Percentiles rank a stretch among this genome's conserved stretches.
Evolutionary conservation across 345 rosid species (phyloP).

Genomic region (Leavenworthia alabamica): DNA sequence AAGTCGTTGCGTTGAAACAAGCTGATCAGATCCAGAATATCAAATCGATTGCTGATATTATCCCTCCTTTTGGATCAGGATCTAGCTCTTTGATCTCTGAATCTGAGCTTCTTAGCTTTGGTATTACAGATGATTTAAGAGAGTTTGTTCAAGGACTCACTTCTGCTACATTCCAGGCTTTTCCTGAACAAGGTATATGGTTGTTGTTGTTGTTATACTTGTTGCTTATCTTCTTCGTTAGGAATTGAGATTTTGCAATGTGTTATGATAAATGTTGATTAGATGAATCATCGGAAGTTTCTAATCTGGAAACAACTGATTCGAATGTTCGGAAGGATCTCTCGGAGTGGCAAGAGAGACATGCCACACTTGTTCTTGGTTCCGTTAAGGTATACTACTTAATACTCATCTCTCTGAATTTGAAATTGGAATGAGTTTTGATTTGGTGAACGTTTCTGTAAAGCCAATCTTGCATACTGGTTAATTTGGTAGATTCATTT

Average conservation of each 20-base stretch:
- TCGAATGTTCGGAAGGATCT: slow-evolving; percentile 90
- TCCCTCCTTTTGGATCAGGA: slow-evolving; percentile 50
- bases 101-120: slow-evolving; percentile 60
- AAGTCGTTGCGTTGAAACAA: slow-evolving; percentile 66
- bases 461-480: too few species aligned
- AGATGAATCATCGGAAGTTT: slow-evolving; percentile 34
- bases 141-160: slow-evolving; percentile 78
- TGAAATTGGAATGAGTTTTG: too few species aligned
- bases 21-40: slow-evolving; percentile 80
- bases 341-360: slow-evolving; percentile 91
- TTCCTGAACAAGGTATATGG: slow-evolving; percentile 57
- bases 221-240: too few species aligned
- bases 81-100: slow-evolving; percentile 36
- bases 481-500: too few species aligned
- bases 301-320: slow-evolving; percentile 34
- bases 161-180: slow-evolving; percentile 70
- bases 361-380: slow-evolving; percentile 84
- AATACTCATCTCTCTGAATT: too few species aligned
- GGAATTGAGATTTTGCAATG: neutral
- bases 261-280: too few species aligned
- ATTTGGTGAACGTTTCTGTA: too few species aligned
- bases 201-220: neutral
- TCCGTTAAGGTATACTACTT: slow-evolving; percentile 82
- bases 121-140: slow-evolving; percentile 77
- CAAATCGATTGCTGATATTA: slow-evolving; percentile 67